These are phyloP conservation scores for Cetradonia linearis DNA, from an alignment of 495 filamentous ascomycete genomes.

Conservation along the genomic window DNA sequence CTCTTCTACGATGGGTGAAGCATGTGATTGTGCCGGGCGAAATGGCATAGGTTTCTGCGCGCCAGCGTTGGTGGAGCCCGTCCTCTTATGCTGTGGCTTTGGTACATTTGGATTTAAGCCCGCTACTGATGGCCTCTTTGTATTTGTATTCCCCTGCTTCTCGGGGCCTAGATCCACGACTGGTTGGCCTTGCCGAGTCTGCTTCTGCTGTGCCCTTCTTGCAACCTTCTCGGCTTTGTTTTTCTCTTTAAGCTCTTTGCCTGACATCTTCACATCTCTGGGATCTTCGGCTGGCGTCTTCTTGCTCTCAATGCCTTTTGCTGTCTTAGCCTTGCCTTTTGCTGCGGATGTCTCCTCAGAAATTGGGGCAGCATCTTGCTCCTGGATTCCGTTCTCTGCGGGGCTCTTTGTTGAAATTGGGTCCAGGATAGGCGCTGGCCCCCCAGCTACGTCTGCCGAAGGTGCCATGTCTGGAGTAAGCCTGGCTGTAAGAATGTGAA, in stretches of 20 bases:
- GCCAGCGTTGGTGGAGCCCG: conserved; percentile 17
- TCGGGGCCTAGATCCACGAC: conserved; percentile 28
- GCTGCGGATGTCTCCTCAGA: not conserved
- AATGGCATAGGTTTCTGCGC: conserved; percentile 19
- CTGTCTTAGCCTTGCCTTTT: conserved; percentile 22
- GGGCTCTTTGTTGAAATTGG: not conserved
- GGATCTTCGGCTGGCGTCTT: conserved; percentile 22
- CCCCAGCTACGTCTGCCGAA: not conserved
- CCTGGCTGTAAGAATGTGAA: not conserved
- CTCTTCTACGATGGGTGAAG: conserved; percentile 35
- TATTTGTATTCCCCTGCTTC: conserved; percentile 23
- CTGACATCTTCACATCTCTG: conserved; percentile 44
- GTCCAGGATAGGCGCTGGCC: not conserved
- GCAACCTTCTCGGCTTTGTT: conserved; percentile 72
- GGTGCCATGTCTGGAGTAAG: not conserved
- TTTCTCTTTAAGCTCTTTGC: conserved; percentile 63
- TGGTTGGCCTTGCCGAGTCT: conserved; percentile 30
- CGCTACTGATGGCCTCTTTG: conserved; percentile 36
- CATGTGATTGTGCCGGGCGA: conserved; percentile 28
- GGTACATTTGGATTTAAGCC: conserved; percentile 12
- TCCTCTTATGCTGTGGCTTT: conserved; percentile 24
- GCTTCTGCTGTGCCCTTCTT: conserved; percentile 54
- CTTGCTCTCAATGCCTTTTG: conserved; percentile 30
- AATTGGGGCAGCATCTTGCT: not conserved
- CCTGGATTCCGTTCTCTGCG: conserved; percentile 1